Evolutionary conservation across 441 rosid species (phyloP).

Genomic region (Croton setiger): DNA sequence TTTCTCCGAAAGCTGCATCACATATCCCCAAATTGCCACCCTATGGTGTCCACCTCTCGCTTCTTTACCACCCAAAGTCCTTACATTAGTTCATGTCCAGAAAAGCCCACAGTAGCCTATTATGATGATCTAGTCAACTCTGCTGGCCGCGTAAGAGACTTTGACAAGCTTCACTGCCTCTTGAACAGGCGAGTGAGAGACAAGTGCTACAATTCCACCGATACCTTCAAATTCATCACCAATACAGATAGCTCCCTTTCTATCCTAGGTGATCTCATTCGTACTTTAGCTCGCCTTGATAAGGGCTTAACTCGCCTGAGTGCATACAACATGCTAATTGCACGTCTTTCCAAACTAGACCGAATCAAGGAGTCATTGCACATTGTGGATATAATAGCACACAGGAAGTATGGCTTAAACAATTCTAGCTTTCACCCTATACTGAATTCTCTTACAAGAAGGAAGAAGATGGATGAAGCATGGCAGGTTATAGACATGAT

Average conservation of each 20-base stretch:
- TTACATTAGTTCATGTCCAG: conserved; percentile 21
- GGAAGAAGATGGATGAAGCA: conserved; percentile 42
- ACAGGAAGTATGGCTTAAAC: conserved; percentile 26
- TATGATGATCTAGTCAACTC: conserved; percentile 50
- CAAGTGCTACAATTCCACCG: conserved; percentile 50
- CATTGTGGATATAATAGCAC: conserved; percentile 38
- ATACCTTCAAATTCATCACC: conserved; percentile 71
- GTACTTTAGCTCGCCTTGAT: conserved; percentile 45
- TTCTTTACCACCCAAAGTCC: conserved; percentile 22
- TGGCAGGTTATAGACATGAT: conserved; percentile 44
- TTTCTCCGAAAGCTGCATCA: conserved; percentile 25
- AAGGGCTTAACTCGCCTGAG: conserved; percentile 46
- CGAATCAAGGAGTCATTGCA: conserved; percentile 41
- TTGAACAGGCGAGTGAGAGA: conserved; percentile 55
- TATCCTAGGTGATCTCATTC: conserved; percentile 38
- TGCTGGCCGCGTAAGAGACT: conserved; percentile 49
- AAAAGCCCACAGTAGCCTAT: conserved; percentile 45
- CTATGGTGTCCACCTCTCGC: conserved; percentile 17
- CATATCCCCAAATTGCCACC: conserved; percentile 18
- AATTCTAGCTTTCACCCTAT: conserved; percentile 50
- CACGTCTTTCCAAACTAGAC: conserved; percentile 54
- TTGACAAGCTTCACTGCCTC: conserved; percentile 46
- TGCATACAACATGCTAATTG: conserved; percentile 56
- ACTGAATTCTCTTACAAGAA: conserved; percentile 37
- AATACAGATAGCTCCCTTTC: conserved; percentile 41